These are phyloP conservation scores for Lathyrus sativus DNA, from an alignment of 306 rosid genomes.

Conservation along the genomic window DNA sequence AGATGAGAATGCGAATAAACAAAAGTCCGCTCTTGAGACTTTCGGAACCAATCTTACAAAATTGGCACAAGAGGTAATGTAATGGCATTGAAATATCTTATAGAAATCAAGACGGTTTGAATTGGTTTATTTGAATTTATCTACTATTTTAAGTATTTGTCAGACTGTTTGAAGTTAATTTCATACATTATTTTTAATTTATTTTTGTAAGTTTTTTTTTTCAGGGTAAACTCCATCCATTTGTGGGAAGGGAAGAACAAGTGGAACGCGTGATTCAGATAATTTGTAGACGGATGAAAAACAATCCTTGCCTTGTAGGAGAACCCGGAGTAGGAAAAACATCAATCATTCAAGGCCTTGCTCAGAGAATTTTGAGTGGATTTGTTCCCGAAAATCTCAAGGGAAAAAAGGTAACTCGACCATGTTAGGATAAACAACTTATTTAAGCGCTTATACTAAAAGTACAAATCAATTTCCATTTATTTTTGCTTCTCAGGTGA, in stretches of 20 bases:
- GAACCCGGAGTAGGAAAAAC: constrained; percentile 4
- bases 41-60: constrained; percentile 70
- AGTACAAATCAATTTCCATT: background rate
- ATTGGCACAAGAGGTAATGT: constrained; percentile 66
- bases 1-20: constrained; percentile 48
- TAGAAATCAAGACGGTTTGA: no score
- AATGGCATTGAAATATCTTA: background rate
- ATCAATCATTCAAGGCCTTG: constrained; percentile 5
- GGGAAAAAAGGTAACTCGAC: background rate
- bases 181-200: background rate
- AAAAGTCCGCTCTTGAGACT: constrained; percentile 62
- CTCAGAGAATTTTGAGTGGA: constrained; percentile 17
- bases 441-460: background rate
- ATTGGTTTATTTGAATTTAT: background rate
- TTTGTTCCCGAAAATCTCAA: constrained; percentile 3
- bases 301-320: constrained; percentile 21
- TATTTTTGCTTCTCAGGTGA: background rate
- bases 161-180: background rate
- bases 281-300: constrained; percentile 15
- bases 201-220: background rate
- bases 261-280: constrained; percentile 17
- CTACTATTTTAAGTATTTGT: background rate
- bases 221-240: constrained; percentile 7
- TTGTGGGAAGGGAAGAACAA: constrained; percentile 18
- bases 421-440: background rate